These are phyloP conservation scores for Lanmaoa pseudosensibilis DNA, from an alignment of 768 basidiomycete species.

Conservation along the genomic window DNA sequence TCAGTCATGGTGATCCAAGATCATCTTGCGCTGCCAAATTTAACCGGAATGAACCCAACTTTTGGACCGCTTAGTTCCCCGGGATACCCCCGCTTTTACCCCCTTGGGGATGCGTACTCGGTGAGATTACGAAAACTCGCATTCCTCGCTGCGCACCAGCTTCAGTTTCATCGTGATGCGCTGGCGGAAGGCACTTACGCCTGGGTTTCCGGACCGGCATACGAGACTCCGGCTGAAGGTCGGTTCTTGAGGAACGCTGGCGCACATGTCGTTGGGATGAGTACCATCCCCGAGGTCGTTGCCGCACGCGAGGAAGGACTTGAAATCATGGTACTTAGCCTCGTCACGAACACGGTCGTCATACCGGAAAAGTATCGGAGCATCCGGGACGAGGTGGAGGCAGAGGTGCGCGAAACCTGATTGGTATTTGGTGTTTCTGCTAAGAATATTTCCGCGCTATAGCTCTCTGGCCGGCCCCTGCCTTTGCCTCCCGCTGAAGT, in stretches of 20 bases:
- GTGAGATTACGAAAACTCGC: conserved; percentile 64
- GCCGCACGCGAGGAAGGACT: conserved; percentile 75
- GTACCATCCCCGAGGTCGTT: conserved; percentile 86
- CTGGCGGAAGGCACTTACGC: conserved; percentile 84
- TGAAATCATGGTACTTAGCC: conserved; percentile 74
- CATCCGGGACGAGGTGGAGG: conserved; percentile 71
- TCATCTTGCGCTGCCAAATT: conserved; percentile 77
- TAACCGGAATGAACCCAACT: conserved; percentile 77
- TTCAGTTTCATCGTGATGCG: conserved; percentile 52
- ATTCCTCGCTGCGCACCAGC: conserved; percentile 68
- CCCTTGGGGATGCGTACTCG: conserved; percentile 83
- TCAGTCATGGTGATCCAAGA: conserved; percentile 83
- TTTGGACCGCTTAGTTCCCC: conserved; percentile 67
- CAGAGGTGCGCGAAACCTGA: conserved; percentile 53
- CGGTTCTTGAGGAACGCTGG: conserved; percentile 71
- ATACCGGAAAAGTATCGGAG: conserved; percentile 65
- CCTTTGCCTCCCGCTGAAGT: conserved; percentile 41
- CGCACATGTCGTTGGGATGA: conserved; percentile 94
- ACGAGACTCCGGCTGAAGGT: conserved; percentile 88
- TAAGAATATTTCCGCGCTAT: conserved; percentile 3
- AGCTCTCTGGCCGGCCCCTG: conserved; percentile 63
- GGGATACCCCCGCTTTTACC: conserved; percentile 72
- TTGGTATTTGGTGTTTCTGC: neutral
- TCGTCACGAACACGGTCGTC: conserved; percentile 86
- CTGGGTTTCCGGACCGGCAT: conserved; percentile 89